A percentile compares a stretch with the other conserved stretches of the same genome.
Evolutionary conservation across 257 asterid species (phyloP).

Genomic region (Galeopsis tetrahit): DNA sequence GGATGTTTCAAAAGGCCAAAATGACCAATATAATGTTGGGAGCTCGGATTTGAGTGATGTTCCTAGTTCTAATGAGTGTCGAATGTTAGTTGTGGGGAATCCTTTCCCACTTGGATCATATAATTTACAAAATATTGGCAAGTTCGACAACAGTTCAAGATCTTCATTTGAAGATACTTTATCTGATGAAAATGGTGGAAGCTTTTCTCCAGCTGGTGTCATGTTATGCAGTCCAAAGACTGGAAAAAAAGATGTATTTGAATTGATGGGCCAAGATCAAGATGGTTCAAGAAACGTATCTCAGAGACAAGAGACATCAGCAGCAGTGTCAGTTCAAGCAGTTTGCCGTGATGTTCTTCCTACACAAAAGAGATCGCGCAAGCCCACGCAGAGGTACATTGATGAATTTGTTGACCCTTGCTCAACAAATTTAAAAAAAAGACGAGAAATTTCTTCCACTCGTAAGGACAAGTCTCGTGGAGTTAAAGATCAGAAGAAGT

Average conservation of each 20-base stretch:
- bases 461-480: constrained; percentile 49
- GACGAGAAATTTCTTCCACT: constrained; percentile 49
- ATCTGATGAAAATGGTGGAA: constrained; percentile 49
- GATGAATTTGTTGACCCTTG: constrained; percentile 67
- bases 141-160: constrained; percentile 54
- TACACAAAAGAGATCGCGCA: constrained; percentile 75
- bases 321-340: constrained; percentile 32
- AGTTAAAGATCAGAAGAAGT: constrained; percentile 56
- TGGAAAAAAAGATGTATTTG: constrained; percentile 31
- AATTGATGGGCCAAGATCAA: constrained; percentile 32
- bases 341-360: constrained; percentile 38
- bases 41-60: constrained; percentile 44
- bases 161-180: constrained; percentile 42
- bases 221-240: constrained; percentile 38
- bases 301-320: constrained; percentile 37
- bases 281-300: constrained; percentile 30
- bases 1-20: constrained; percentile 43
- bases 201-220: constrained; percentile 39
- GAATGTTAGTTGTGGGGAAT: constrained; percentile 43
- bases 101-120: constrained; percentile 48
- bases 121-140: constrained; percentile 41
- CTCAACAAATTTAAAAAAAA: constrained; percentile 45
- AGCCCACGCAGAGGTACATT: constrained; percentile 89
- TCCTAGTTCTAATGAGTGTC: constrained; percentile 39
- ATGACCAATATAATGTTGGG: constrained; percentile 35